Base-by-base conservation (phyloP, 768 basidiomycete species). In the Agrocybe chaxingu region DNA sequence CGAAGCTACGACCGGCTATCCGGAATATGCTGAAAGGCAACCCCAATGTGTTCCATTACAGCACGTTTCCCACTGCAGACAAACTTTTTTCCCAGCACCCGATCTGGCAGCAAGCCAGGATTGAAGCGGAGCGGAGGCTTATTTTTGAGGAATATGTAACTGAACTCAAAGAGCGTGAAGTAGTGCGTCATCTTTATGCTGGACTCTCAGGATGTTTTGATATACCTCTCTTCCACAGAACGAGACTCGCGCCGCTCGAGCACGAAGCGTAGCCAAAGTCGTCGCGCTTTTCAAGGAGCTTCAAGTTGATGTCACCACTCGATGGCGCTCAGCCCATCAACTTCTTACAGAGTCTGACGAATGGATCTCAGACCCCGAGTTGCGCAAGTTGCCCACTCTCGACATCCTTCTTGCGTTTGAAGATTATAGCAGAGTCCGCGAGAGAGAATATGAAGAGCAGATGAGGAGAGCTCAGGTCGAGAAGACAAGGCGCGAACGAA, bases 341-440 rank as follows among this genome's bases (percentile, higher is more conserved):
- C 74, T 88, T 55, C 80, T 99, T 35, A 61, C 82, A 7, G 83
- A 85, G 13, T 90, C 92, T 1, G 79, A 84, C 0, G 87, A 87
- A 41, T 99, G 89, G 87, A 80, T 77, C 40, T 67, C 70, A 24
- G 93, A 98, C 59, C 58, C 74, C 0, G 89, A 93, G 54, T 72
- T 99, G 44, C 86, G 81, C 55, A 84, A 79, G 60, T 76, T 98
- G 37, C 96, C 96, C 8, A 88, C 87, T 1, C 76, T 98, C 34
- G 97, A 98, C 62, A 89, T 98, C 51, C 76, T 99, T 18, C 80
- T 90, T 34, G 89, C 92, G 0, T 98, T 94, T 58, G 97, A 99
- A 65, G 93, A 95, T 64, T 95, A 95, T 63, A 89, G 91, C 52
- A 82, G 88, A 50, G 84, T 92, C 11, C 81, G 91, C 32, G 93